phyloP scores from a whole-genome alignment of 2,329 filamentous ascomycete genomes.

The Bipolaris sorokiniana region DNA sequence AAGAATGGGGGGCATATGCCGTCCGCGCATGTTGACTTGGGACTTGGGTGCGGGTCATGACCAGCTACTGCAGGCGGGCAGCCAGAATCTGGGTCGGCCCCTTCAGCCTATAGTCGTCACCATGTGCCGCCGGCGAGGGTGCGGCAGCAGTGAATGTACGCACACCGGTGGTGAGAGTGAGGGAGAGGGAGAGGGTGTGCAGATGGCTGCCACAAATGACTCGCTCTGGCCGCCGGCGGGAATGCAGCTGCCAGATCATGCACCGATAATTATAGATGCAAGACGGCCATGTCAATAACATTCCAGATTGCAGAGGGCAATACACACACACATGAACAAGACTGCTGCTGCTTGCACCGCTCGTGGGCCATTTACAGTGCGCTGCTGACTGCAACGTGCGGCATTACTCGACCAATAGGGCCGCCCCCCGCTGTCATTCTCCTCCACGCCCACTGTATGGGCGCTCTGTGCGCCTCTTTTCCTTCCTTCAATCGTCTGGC shows the following conservation, averaged over 20 bases:
- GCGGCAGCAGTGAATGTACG: not conserved
- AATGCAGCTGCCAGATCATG: not conserved
- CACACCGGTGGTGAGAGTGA: not conserved
- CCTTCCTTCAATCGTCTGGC: too few relatives aligned
- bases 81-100: conserved; percentile 2
- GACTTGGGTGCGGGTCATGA: conserved; percentile 5
- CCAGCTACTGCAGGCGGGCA: conserved; percentile 5
- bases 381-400: not conserved
- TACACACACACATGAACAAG: not conserved
- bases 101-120: conserved; percentile 10
- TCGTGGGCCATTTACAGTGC: not conserved
- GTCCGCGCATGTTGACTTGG: conserved; percentile 13
- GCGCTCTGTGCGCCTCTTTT: too few relatives aligned
- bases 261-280: not conserved
- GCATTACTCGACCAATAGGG: conserved; percentile 19
- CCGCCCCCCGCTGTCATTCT: not conserved
- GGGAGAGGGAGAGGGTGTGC: not conserved
- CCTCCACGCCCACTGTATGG: too few relatives aligned
- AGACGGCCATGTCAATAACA: not conserved
- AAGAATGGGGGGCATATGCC: conserved; percentile 14
- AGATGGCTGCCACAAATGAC: conserved; percentile 6
- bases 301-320: too few relatives aligned
- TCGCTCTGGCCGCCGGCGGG: conserved; percentile 9
- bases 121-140: conserved; percentile 6
- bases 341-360: not conserved